These are phyloP conservation scores for Pelomyxa schiedti DNA, from an alignment of 78 protist genomes.

Conservation along the genomic window DNA sequence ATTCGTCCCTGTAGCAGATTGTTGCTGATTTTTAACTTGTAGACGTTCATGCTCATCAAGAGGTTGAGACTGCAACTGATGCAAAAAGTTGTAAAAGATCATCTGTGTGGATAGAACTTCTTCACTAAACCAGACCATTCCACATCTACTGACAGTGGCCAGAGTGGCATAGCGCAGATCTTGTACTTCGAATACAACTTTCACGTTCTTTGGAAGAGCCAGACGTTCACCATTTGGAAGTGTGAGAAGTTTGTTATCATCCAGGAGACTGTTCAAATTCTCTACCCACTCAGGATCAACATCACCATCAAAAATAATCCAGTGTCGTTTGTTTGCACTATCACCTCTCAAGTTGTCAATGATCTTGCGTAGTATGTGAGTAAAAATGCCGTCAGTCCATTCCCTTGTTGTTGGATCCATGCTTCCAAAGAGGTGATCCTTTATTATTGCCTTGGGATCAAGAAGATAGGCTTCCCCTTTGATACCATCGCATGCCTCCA, in stretches of 20 bases:
- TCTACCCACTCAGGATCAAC: conserved; percentile 99
- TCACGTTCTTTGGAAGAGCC: conserved; percentile 75
- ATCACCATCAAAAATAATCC: conserved; percentile 98
- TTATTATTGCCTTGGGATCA: conserved; percentile 94
- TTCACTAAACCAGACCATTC: conserved; percentile 96
- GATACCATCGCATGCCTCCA: conserved; percentile 29
- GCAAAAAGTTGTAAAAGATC: conserved; percentile 45
- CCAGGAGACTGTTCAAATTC: conserved; percentile 92
- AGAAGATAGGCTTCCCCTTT: conserved; percentile 58
- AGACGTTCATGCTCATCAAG: conserved; percentile 35
- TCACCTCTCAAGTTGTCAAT: conserved; percentile 76
- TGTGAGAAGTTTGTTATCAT: conserved; percentile 95
- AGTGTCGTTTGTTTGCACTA: conserved; percentile 55
- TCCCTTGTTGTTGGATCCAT: conserved; percentile 95
- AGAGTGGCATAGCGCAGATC: conserved; percentile 90
- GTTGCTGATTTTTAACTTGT: conserved; percentile 23
- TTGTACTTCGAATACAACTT: conserved; percentile 89
- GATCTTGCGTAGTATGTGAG: conserved; percentile 66
- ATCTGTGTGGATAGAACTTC: conserved; percentile 56
- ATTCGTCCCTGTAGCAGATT: conserved; percentile 4
- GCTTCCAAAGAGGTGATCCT: conserved; percentile 86
- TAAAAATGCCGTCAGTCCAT: conserved; percentile 98
- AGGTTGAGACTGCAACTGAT: conserved; percentile 28
- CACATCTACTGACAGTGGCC: conserved; percentile 97
- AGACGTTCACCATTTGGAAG: conserved; percentile 98